Evolutionary conservation across 305 asterid genomes (phyloP), one percentile per base, ranked within the genome.

Genomic region (Solanum chacoense): DNA sequence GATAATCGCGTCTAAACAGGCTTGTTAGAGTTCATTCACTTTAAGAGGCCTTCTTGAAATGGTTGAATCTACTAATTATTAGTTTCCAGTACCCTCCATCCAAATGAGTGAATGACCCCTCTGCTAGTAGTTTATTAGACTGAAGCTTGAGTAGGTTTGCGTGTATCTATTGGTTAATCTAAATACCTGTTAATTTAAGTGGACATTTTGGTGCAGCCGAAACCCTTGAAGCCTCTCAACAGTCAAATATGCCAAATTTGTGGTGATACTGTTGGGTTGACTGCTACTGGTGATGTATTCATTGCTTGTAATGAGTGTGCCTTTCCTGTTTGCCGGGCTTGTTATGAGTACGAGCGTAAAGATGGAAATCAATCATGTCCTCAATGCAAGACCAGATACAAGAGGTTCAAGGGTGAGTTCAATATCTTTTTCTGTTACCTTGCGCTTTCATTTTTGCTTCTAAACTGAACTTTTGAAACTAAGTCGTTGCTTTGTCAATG

Each of bases 251-350:
- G 98, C 91, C 96, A 93, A 90, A 94, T 95, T 89, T 95, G 98
- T 90, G 98, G 96, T 22, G 98, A 95, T 77, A 90, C 94, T 36
- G 96, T 95, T 91, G 98, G 96, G 87, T 85, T 89, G 86, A 89
- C 89, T 35, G 91, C 91, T 34, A 80, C 18, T 29, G 96, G 96
- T 50, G 95, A 95, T 76, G 76, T 90, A 28, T 95, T 95, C 90
- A 94, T 95, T 88, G 98, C 98, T 81, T 95, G 98, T 91, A 91
- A 95, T 50, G 98, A 94, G 91, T 95, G 98, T 87, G 98, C 93
- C 50, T 95, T 95, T 90, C 98, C 98, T 10, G 98, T 94, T 86
- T 95, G 98, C 88, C 93, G 95, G 78, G 91, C 94, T 88, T 95
- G 98, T 89, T 95, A 95, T 90, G 98, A 95, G 88, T 95, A 95